phyloP scores from a whole-genome alignment of 768 basidiomycete genomes.

The Lentinus tigrinus region DNA sequence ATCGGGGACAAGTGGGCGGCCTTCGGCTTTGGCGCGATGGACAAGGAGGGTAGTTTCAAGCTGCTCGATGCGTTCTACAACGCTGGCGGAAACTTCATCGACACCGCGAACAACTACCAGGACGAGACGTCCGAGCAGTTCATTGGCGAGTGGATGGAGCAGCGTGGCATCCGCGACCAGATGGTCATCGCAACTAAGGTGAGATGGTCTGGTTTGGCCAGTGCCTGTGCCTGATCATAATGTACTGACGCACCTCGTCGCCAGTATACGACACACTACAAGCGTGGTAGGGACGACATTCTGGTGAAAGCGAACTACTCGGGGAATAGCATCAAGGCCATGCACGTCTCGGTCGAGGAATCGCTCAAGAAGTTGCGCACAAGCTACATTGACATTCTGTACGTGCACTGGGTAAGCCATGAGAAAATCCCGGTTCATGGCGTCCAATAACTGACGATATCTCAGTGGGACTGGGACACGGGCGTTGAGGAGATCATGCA shows the following conservation, averaged over 20 bases:
- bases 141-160: slow-evolving; percentile 50
- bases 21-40: slow-evolving; percentile 39
- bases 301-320: slow-evolving; percentile 26
- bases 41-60: slow-evolving; percentile 41
- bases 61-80: slow-evolving; percentile 46
- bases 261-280: slow-evolving; percentile 27
- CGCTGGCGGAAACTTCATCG: slow-evolving; percentile 49
- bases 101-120: slow-evolving; percentile 51
- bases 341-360: slow-evolving; percentile 33
- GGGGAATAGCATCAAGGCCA: slow-evolving; percentile 40
- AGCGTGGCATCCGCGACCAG: slow-evolving; percentile 42
- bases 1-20: slow-evolving; percentile 45
- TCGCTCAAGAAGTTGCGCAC: slow-evolving; percentile 44
- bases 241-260: no score
- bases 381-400: slow-evolving; percentile 44
- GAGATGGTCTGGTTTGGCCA: background rate
- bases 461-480: slow-evolving; percentile 52
- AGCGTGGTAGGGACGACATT: slow-evolving; percentile 14
- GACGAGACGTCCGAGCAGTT: slow-evolving; percentile 54
- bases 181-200: slow-evolving; percentile 50
- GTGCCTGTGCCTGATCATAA: background rate
- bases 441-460: slow-evolving; percentile 35
- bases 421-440: no score
- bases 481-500: slow-evolving; percentile 58
- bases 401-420: slow-evolving; percentile 35